These are phyloP conservation scores for Obba rivulosa DNA, from an alignment of 768 basidiomycete species.

Conservation along the genomic window DNA sequence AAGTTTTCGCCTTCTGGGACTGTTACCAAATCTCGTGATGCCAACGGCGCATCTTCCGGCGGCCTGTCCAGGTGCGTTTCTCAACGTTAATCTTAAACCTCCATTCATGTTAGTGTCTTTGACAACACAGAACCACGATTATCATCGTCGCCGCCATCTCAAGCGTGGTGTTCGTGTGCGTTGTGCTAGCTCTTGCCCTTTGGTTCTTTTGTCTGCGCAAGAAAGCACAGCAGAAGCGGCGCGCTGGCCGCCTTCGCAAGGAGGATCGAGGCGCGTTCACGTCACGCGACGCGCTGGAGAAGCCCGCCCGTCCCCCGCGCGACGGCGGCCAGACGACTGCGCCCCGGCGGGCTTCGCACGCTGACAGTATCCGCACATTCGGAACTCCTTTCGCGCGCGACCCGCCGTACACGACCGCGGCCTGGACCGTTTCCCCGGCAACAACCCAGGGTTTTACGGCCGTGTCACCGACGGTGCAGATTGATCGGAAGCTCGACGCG, in stretches of 20 bases:
- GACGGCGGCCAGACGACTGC: not conserved
- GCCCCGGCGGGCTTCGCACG: not conserved
- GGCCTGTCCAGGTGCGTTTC: conserved; percentile 3
- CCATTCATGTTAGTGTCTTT: not conserved
- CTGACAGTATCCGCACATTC: conserved; percentile 4
- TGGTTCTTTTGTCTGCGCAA: conserved; percentile 37
- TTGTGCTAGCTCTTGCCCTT: conserved; percentile 37
- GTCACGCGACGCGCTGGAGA: conserved; percentile 4
- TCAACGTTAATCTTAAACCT: not conserved
- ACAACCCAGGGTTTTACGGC: conserved; percentile 10
- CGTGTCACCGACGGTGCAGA: conserved; percentile 4
- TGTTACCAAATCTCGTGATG: conserved; percentile 1
- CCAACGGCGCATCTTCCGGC: not conserved
- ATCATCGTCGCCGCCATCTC: conserved; percentile 37
- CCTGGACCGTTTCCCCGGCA: conserved; percentile 8
- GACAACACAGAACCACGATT: too few species aligned
- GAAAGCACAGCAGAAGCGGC: conserved; percentile 17
- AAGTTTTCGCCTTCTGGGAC: conserved; percentile 4
- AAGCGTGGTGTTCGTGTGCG: conserved; percentile 35
- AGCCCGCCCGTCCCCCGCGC: not conserved
- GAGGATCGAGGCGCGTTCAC: conserved; percentile 3
- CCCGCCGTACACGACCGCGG: conserved; percentile 11
- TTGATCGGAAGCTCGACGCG: conserved; percentile 10
- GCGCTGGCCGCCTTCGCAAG: conserved; percentile 16
- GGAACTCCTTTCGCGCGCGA: conserved; percentile 6